phyloP scores from a whole-genome alignment of 208 protist species.

The Crithidia acanthocephali region DNA sequence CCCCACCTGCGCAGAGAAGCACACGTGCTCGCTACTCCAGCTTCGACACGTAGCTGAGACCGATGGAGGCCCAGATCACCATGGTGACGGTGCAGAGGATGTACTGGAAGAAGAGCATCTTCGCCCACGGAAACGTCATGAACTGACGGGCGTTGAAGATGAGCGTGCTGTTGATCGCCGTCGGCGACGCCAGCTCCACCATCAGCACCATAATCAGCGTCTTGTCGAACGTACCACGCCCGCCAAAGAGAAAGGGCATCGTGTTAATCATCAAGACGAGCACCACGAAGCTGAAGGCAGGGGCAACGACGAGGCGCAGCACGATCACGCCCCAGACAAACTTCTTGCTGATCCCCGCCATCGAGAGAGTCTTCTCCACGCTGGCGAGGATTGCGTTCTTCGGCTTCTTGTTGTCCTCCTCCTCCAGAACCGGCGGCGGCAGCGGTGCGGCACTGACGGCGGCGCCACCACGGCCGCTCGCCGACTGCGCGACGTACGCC shows the following conservation, averaged over 20 bases:
- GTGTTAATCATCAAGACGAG: slow-evolving; percentile 40
- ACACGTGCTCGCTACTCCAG: slow-evolving; percentile 8
- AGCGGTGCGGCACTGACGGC: slow-evolving; percentile 1
- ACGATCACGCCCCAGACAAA: slow-evolving; percentile 74
- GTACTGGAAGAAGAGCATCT: slow-evolving; percentile 88
- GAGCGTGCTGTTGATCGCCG: slow-evolving; percentile 78
- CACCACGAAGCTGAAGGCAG: slow-evolving; percentile 53
- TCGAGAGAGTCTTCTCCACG: slow-evolving; percentile 38
- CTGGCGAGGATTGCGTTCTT: slow-evolving; percentile 16
- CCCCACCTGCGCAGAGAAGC: no score
- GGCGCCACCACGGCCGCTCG: not conserved
- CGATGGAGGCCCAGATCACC: slow-evolving; percentile 63
- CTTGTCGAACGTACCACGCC: slow-evolving; percentile 37
- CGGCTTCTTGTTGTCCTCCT: slow-evolving; percentile 10
- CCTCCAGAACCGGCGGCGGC: slow-evolving; percentile 1
- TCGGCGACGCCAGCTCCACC: slow-evolving; percentile 67
- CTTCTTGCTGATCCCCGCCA: slow-evolving; percentile 37
- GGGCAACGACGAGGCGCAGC: slow-evolving; percentile 64
- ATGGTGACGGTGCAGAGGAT: slow-evolving; percentile 56
- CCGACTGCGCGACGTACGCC: slow-evolving; percentile 12
- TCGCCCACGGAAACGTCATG: slow-evolving; percentile 71
- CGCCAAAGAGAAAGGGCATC: slow-evolving; percentile 67
- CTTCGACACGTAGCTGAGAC: slow-evolving; percentile 42
- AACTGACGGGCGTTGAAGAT: slow-evolving; percentile 69
- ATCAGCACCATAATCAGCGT: slow-evolving; percentile 79